Evolutionary conservation across 2,329 filamentous ascomycete species (phyloP).

Genomic region (Coniochaeta sp.): DNA sequence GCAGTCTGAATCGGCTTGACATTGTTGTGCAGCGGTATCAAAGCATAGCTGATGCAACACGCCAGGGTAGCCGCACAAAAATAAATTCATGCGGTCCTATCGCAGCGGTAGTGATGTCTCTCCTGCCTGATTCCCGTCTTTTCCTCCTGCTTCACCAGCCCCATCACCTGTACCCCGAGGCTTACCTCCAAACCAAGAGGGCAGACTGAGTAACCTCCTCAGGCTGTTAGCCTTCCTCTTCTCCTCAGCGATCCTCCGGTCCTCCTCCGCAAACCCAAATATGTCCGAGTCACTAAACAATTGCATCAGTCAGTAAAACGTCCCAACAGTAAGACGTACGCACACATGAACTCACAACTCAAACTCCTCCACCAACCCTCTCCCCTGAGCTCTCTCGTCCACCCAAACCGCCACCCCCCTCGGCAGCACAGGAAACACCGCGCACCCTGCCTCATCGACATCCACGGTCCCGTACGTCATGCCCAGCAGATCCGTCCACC

Average conservation of each 20-base stretch:
- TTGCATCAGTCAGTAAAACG: neutral
- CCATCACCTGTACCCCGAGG: no score
- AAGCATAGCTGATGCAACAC: no score
- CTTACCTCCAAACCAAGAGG: neutral
- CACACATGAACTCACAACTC: slow-evolving; percentile 11
- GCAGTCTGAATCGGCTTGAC: no score
- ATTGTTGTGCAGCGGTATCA: no score
- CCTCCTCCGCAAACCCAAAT: neutral
- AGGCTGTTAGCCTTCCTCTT: neutral
- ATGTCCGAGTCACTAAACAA: slow-evolving; percentile 1
- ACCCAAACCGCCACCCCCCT: slow-evolving; percentile 58
- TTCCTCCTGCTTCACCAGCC: no score
- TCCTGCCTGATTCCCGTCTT: no score
- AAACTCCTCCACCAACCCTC: slow-evolving; percentile 22
- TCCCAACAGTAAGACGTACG: neutral
- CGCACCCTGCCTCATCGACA: slow-evolving; percentile 54
- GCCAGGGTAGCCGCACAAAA: no score
- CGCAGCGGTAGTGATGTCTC: no score
- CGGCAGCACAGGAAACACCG: slow-evolving; percentile 45
- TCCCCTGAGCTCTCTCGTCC: slow-evolving; percentile 43
- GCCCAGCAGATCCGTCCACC: slow-evolving; percentile 56
- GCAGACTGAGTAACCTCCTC: neutral
- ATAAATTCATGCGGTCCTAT: no score
- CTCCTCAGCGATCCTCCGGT: neutral
- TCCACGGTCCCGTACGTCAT: slow-evolving; percentile 46